Conservation (phyloP, 2,329 filamentous ascomycete species). For the Cladosporium sp. region DNA sequence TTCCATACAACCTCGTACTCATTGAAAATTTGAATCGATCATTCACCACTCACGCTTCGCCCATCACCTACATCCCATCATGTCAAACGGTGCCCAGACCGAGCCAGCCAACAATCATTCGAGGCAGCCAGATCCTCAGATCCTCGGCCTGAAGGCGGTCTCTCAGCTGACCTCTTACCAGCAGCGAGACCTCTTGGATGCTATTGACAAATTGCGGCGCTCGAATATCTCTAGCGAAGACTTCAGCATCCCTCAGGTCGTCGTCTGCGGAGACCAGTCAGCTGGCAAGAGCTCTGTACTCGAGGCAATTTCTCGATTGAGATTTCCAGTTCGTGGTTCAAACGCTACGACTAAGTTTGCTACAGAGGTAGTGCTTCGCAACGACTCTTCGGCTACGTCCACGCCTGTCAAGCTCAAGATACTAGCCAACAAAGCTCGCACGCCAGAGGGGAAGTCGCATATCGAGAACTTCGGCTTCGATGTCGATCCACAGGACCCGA, state of each 20-base stretch:
- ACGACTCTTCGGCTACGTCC: neutral
- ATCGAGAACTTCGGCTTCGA: no score
- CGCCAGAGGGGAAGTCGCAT: neutral
- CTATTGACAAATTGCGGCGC: slow-evolving; percentile 1
- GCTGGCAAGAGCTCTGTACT: slow-evolving; percentile 7
- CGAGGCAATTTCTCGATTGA: slow-evolving; percentile 1
- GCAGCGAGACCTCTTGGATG: slow-evolving; percentile 6
- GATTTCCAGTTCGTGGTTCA: neutral
- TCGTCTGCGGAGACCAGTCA: slow-evolving; percentile 9
- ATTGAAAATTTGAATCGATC: no score
- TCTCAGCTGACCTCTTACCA: no score
- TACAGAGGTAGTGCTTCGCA: slow-evolving; percentile 4
- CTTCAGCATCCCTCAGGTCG: slow-evolving; percentile 3
- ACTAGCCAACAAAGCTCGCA: neutral
- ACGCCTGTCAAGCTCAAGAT: neutral
- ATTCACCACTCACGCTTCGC: no score
- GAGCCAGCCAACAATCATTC: no score
- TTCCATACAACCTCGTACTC: no score
- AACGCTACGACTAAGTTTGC: neutral
- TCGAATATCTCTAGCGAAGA: neutral
- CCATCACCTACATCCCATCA: no score
- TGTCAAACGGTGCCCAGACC: no score
- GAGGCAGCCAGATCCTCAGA: no score
- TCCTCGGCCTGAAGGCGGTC: no score
- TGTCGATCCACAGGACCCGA: no score